Conservation (phyloP, 78 protist genomes). For the Dictyostelium citrinum region DNA sequence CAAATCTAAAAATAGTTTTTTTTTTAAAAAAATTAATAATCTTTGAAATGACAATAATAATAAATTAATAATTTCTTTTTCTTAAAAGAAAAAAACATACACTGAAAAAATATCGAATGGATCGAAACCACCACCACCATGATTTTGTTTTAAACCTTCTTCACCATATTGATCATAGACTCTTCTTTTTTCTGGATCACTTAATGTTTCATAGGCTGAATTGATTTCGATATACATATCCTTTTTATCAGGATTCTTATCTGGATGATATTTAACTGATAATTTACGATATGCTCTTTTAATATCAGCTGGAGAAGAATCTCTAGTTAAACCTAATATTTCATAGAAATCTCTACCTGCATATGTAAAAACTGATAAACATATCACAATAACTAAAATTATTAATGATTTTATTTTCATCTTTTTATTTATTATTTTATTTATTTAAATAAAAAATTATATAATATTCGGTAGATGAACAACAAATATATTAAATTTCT, state of each 20-base stretch:
- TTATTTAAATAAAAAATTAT: neutral
- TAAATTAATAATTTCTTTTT: no score
- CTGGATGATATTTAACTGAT: conserved; percentile 89
- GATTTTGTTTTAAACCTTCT: conserved; percentile 87
- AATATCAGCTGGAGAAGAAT: conserved; percentile 83
- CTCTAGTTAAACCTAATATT: conserved; percentile 72
- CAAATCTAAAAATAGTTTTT: conserved; percentile 12
- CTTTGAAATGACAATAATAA: no score
- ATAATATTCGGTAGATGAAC: neutral
- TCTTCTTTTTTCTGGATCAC: conserved; percentile 88
- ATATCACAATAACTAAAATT: neutral
- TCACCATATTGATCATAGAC: conserved; percentile 94
- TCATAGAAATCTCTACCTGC: conserved; percentile 85
- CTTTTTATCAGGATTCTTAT: conserved; percentile 84
- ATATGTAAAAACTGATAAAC: neutral
- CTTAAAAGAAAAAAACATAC: no score
- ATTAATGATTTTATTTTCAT: neutral
- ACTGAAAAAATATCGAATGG: conserved; percentile 55
- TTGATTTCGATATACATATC: conserved; percentile 42
- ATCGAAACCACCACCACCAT: conserved; percentile 73
- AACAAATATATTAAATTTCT: neutral
- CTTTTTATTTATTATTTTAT: neutral
- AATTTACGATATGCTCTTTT: conserved; percentile 88
- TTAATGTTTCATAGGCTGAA: conserved; percentile 91
- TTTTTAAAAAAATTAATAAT: neutral